These are phyloP conservation scores for Chytriomyces confervae DNA, from an alignment of 192 early-diverging fungal genomes.

Conservation along the genomic window DNA sequence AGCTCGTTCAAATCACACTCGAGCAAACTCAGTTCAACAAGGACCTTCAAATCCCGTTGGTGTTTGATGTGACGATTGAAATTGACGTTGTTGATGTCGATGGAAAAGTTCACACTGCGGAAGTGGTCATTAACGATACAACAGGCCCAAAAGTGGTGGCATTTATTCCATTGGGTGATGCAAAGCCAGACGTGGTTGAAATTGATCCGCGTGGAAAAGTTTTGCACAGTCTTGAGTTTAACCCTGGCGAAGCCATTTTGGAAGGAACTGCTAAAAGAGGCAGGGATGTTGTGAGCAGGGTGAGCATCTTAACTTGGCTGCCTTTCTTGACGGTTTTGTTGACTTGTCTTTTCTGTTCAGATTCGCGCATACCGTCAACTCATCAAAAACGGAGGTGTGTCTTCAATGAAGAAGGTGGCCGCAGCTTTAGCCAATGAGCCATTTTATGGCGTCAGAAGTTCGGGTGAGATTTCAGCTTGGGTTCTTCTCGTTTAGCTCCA, in stretches of 20 bases:
- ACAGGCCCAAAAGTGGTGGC: slow-evolving; percentile 34
- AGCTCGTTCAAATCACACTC: slow-evolving; percentile 77
- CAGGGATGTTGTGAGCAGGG: slow-evolving; percentile 45
- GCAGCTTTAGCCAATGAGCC: slow-evolving; percentile 39
- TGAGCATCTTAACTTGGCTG: slow-evolving; percentile 29
- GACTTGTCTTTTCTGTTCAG: background rate
- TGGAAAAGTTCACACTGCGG: slow-evolving; percentile 38
- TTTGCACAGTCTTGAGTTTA: slow-evolving; percentile 46
- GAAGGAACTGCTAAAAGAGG: slow-evolving; percentile 45
- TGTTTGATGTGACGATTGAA: slow-evolving; percentile 53
- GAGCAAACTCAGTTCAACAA: slow-evolving; percentile 56
- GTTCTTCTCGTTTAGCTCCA: background rate
- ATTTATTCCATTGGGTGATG: slow-evolving; percentile 33
- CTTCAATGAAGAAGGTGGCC: slow-evolving; percentile 46
- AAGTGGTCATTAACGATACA: slow-evolving; percentile 42
- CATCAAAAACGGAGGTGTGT: slow-evolving; percentile 48
- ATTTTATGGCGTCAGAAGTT: slow-evolving; percentile 47
- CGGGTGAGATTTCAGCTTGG: background rate
- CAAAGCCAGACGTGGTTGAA: slow-evolving; percentile 43
- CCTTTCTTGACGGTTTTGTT: too few species aligned
- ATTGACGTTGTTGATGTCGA: slow-evolving; percentile 51
- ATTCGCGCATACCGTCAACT: slow-evolving; percentile 50
- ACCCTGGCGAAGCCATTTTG: slow-evolving; percentile 50
- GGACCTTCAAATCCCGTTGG: slow-evolving; percentile 38
- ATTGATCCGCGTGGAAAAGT: slow-evolving; percentile 56